Evolutionary conservation across 208 protist species (phyloP).

Genomic region (Leishmania mexicana): DNA sequence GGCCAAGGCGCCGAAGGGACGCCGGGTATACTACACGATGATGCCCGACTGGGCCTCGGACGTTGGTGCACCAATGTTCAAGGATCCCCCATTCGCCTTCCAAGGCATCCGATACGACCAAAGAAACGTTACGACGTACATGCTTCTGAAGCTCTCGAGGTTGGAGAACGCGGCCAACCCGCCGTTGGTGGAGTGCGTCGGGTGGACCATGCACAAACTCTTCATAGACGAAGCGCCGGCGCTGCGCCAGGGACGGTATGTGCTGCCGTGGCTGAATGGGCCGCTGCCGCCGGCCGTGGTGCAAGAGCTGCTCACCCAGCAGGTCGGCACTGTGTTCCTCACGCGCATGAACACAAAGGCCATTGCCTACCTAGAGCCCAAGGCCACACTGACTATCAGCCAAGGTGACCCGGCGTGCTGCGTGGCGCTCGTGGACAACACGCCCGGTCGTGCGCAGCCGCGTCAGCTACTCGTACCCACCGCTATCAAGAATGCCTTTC

Average conservation of each 20-base stretch:
- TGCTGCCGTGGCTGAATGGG: constrained; percentile 52
- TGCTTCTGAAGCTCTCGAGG: constrained; percentile 64
- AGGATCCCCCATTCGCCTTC: constrained; percentile 60
- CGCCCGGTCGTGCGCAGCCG: constrained; percentile 44
- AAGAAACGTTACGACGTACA: constrained; percentile 40
- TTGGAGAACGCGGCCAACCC: constrained; percentile 14
- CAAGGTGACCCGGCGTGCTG: constrained; percentile 55
- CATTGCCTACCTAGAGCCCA: constrained; percentile 46
- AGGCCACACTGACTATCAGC: constrained; percentile 57
- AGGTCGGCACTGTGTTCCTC: constrained; percentile 49
- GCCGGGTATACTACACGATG: constrained; percentile 34
- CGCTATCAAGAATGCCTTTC: constrained; percentile 40
- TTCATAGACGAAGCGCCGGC: constrained; percentile 45
- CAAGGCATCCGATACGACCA: constrained; percentile 30
- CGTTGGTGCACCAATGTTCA: constrained; percentile 52
- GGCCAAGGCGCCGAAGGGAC: constrained; percentile 25
- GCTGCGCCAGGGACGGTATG: constrained; percentile 62
- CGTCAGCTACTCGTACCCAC: constrained; percentile 49
- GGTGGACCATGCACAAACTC: constrained; percentile 65
- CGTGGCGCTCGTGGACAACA: constrained; percentile 42
- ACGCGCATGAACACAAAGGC: constrained; percentile 29
- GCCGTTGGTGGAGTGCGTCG: constrained; percentile 35
- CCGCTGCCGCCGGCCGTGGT: constrained; percentile 42
- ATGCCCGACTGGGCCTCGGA: constrained; percentile 67
- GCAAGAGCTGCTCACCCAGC: constrained; percentile 39